Conservation (phyloP, 441 rosid genomes). For the Syzygium malaccense region DNA sequence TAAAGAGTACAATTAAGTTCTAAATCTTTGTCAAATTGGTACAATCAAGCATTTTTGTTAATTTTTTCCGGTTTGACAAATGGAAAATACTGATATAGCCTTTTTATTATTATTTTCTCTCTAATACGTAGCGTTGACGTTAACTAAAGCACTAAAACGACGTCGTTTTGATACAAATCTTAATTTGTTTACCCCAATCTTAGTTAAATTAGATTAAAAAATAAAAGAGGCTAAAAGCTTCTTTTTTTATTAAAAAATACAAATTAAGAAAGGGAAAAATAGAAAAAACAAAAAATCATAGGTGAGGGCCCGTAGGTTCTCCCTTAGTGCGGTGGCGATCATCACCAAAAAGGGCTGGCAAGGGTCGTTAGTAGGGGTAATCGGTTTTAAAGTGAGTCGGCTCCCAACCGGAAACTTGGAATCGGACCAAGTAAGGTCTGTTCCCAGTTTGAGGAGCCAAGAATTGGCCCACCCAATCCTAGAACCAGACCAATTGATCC, state of each 20-base stretch:
- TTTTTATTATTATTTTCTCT: background rate
- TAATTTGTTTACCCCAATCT: background rate
- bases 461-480: no score
- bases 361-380: background rate
- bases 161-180: background rate
- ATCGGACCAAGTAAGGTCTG: no score
- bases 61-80: background rate
- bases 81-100: accelerated
- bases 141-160: background rate
- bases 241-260: background rate
- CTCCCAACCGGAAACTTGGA: no score
- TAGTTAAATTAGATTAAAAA: background rate
- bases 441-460: no score
- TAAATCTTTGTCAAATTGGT: no score
- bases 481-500: no score
- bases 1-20: no score
- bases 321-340: accelerated
- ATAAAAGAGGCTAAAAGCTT: background rate
- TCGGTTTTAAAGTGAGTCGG: no score
- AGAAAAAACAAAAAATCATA: background rate
- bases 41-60: background rate
- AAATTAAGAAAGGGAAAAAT: background rate
- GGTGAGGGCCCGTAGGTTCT: no score
- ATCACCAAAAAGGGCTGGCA: background rate
- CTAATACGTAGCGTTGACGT: no score